These are phyloP conservation scores for Rhamnella rubrinervis DNA, from an alignment of 331 rosid species.

Conservation along the genomic window DNA sequence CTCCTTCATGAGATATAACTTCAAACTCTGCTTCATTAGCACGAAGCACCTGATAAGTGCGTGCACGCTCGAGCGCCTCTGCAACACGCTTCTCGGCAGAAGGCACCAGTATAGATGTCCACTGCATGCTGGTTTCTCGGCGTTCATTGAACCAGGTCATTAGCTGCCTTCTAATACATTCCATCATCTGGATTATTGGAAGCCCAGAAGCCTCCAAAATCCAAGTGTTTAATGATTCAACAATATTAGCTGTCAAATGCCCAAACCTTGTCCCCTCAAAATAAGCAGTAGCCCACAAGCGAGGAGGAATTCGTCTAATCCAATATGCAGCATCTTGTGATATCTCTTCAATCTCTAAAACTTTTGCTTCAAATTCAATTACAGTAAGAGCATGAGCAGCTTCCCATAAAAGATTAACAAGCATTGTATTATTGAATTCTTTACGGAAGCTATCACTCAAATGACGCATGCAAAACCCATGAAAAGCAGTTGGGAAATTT, in stretches of 20 bases:
- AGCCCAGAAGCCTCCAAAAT: conserved; percentile 85
- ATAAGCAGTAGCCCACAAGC: conserved; percentile 91
- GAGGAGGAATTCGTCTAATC: conserved; percentile 83
- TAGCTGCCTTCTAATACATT: conserved; percentile 87
- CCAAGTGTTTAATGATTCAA: conserved; percentile 74
- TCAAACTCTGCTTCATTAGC: conserved; percentile 93
- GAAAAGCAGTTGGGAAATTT: conserved; percentile 90
- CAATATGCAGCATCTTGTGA: conserved; percentile 89
- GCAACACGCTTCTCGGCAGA: conserved; percentile 75
- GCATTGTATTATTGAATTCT: conserved; percentile 78
- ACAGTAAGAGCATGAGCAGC: conserved; percentile 83
- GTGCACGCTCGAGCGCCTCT: conserved; percentile 81
- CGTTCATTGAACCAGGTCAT: conserved; percentile 95
- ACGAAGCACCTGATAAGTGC: conserved; percentile 84
- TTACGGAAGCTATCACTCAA: conserved; percentile 84
- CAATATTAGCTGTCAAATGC: conserved; percentile 76
- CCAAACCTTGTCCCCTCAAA: conserved; percentile 87
- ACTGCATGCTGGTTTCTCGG: conserved; percentile 88
- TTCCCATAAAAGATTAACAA: conserved; percentile 83
- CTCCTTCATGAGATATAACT: conserved; percentile 83
- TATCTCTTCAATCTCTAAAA: conserved; percentile 72
- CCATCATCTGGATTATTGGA: conserved; percentile 93
- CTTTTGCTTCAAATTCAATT: conserved; percentile 75
- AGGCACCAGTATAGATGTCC: conserved; percentile 91
- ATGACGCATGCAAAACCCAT: conserved; percentile 93